phyloP scores from a whole-genome alignment of 83 land plant genomes.

The Larix sibirica region DNA sequence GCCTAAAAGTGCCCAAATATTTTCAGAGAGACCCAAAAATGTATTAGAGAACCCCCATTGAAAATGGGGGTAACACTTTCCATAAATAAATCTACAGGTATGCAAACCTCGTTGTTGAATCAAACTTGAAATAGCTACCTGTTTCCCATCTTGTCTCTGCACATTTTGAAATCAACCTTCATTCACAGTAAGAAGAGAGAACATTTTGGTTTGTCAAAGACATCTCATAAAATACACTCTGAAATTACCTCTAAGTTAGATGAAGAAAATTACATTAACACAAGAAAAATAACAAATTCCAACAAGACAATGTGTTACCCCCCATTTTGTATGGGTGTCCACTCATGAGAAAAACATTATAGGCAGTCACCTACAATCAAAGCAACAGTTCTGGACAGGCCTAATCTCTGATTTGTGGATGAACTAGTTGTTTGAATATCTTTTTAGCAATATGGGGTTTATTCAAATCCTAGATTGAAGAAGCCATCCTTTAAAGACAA shows the following conservation, averaged over 20 bases:
- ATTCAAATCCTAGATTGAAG: no score
- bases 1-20: no score
- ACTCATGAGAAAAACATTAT: neutral
- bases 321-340: no score
- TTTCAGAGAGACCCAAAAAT: no score
- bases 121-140: neutral
- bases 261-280: neutral
- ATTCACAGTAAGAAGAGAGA: neutral
- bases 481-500: no score
- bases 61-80: no score
- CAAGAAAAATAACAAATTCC: neutral
- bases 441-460: no score
- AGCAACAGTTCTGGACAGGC: no score
- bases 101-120: conserved; percentile 8
- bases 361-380: no score
- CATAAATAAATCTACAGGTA: neutral
- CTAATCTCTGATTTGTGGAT: no score
- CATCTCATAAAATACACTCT: neutral
- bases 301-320: neutral
- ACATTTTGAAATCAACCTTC: conserved; percentile 6
- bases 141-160: conserved; percentile 10
- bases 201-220: neutral
- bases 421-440: no score
- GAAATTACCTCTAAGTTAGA: neutral
- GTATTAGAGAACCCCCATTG: no score